Evolutionary conservation across 1,284 basidiomycete genomes (phyloP), one percentile per base, ranked within the genome.

Genomic region (Fomitiporia mediterranea): DNA sequence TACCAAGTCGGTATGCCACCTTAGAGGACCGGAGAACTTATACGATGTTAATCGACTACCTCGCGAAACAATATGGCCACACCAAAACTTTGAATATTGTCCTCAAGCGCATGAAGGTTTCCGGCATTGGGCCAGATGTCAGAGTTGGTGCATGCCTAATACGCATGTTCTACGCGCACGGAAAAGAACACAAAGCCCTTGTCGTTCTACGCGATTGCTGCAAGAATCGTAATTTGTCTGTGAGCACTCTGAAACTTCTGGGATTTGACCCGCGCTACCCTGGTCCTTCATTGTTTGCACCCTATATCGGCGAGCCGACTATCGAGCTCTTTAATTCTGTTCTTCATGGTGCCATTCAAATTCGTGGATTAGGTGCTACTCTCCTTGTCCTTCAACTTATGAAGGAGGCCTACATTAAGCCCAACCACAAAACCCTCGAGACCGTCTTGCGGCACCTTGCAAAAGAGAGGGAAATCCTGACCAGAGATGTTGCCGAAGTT

Each of bases 1-100:
- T 30, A 48, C 49, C 6, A 23, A 44, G 21, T 44, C 43, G 44
- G 40, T 52, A 39, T 57, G 51, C 59, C 34, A 30, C 27, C 5
- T 19, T 37, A 23, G 55, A 50, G 37, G 78, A 86, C 62, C 72
- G 77, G 5, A 72, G 73, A 8, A 90, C 87, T 1, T 86, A 81
- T 69, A 78, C 80, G 8, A 79, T 84, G 30, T 74, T 87, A 59
- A 78, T 89, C 65, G 78, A 82, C 63, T 74, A 82, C 61, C 39
- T 58, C 8, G 32, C 49, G 19, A 50, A 30, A 23, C 42, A 54
- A 23, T 21, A 40, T 15, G 32, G 40, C 28, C 32, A 13, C 13
- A 67, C 51, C 70, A 70, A 38, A n/a, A 72, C 72, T 40, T 74
- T 80, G 7, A 64, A 79, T 48, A 65, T 68, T 27, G 68, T 86